Conservation (phyloP, 1,284 basidiomycete genomes). For the Pascua sp. region DNA sequence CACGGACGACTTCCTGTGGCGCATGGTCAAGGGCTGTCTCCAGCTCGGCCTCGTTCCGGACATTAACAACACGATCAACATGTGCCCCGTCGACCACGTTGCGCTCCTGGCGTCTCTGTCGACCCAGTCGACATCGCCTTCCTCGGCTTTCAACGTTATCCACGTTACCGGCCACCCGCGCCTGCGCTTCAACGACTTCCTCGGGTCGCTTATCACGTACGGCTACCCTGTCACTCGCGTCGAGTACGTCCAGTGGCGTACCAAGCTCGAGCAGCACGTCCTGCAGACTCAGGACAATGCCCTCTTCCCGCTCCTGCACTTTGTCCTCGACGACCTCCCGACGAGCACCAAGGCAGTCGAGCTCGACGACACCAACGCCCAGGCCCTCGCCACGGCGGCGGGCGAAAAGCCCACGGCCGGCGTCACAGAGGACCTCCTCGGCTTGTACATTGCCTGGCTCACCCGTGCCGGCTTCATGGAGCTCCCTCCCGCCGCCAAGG, state of each 20-base stretch:
- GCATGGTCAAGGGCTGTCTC: constrained; percentile 94
- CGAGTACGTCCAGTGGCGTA: constrained; percentile 91
- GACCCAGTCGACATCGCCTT: constrained; percentile 55
- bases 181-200: constrained; percentile 85
- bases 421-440: constrained; percentile 74
- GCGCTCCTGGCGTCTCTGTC: constrained; percentile 76
- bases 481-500: constrained; percentile 51
- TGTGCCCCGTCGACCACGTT: constrained; percentile 97
- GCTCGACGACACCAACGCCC: constrained; percentile 82
- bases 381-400: constrained; percentile 59
- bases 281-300: constrained; percentile 93
- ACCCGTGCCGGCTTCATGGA: constrained; percentile 82
- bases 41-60: constrained; percentile 94
- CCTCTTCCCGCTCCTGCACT: constrained; percentile 93
- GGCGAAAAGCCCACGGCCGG: constrained; percentile 58
- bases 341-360: constrained; percentile 93
- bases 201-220: constrained; percentile 70
- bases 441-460: constrained; percentile 91
- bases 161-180: constrained; percentile 85
- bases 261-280: constrained; percentile 89
- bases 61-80: constrained; percentile 97
- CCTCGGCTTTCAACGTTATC: constrained; percentile 61
- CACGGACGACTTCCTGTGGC: constrained; percentile 99
- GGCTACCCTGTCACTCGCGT: constrained; percentile 75
- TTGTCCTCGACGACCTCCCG: constrained; percentile 94